These are phyloP conservation scores for Gautieria morchelliformis DNA, from an alignment of 768 basidiomycete genomes.

Conservation along the genomic window DNA sequence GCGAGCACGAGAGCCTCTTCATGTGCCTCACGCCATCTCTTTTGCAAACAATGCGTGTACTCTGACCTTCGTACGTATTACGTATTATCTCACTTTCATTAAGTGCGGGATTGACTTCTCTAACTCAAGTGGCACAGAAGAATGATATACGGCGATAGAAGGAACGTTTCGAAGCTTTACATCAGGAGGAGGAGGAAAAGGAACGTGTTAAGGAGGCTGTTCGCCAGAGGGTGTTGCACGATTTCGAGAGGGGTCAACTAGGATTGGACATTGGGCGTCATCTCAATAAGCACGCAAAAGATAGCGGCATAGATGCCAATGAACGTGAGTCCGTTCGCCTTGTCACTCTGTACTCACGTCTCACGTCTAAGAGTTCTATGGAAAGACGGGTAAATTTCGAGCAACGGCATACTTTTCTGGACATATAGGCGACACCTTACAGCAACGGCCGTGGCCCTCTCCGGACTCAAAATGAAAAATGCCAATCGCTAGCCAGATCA, in stretches of 20 bases:
- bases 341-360: too few species aligned
- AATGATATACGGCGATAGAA: constrained; percentile 91
- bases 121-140: constrained; percentile 66
- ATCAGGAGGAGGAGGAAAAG: constrained; percentile 70
- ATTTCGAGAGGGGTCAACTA: constrained; percentile 84
- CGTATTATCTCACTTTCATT: background rate
- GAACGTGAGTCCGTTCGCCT: constrained; percentile 18
- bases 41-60: constrained; percentile 92
- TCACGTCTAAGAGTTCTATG: too few species aligned
- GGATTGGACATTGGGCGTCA: constrained; percentile 40
- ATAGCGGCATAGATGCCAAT: constrained; percentile 13
- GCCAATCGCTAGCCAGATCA: too few species aligned
- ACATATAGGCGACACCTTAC: too few species aligned
- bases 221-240: constrained; percentile 76
- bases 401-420: too few species aligned
- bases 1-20: constrained; percentile 72
- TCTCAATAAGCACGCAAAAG: constrained; percentile 27
- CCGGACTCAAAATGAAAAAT: too few species aligned
- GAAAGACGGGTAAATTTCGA: too few species aligned
- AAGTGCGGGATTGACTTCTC: constrained; percentile 1
- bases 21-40: constrained; percentile 81
- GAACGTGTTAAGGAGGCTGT: constrained; percentile 62
- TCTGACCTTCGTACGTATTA: constrained; percentile 65
- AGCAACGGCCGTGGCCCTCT: too few species aligned
- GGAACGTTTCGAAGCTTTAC: constrained; percentile 60